These are phyloP conservation scores for Vaccinium myrtillus DNA, from an alignment of 148 eudicot genomes.

Conservation along the genomic window DNA sequence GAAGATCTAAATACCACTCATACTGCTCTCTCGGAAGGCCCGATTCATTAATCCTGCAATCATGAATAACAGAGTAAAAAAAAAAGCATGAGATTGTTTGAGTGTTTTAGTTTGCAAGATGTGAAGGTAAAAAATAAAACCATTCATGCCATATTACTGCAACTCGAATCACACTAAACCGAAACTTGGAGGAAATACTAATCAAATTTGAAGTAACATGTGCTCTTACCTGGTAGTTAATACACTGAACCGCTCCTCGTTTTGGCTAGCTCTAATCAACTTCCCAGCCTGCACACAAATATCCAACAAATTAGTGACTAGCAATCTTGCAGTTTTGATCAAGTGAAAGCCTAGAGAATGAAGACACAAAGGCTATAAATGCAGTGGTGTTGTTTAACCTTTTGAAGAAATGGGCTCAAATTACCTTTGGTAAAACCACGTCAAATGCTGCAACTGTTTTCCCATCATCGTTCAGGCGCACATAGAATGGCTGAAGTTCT, in stretches of 20 bases:
- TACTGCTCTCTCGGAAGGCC: conserved; percentile 57
- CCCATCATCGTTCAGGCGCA: conserved; percentile 50
- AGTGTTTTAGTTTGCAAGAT: not conserved
- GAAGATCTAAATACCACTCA: conserved; percentile 92
- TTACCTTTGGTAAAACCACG: conserved; percentile 69
- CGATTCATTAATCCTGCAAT: conserved; percentile 61
- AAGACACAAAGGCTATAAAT: not conserved
- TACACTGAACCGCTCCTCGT: conserved; percentile 65
- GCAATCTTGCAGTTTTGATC: not conserved
- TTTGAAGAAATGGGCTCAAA: not conserved
- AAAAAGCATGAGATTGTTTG: not conserved
- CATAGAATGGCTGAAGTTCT: conserved; percentile 78
- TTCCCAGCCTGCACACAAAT: conserved; percentile 58
- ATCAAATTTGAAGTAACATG: not conserved
- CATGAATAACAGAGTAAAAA: not conserved
- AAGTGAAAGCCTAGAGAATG: not conserved
- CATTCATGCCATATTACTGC: not conserved
- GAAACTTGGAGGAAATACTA: not conserved
- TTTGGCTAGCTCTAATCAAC: conserved; percentile 78
- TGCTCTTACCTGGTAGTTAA: conserved; percentile 52
- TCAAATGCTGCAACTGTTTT: conserved; percentile 37
- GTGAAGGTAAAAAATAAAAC: not conserved
- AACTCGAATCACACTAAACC: not conserved
- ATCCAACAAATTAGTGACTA: not conserved
- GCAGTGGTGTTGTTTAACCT: not conserved